These are phyloP conservation scores for Pyrenochaeta sp. DNA, from an alignment of 2,329 filamentous ascomycete species.

Conservation along the genomic window DNA sequence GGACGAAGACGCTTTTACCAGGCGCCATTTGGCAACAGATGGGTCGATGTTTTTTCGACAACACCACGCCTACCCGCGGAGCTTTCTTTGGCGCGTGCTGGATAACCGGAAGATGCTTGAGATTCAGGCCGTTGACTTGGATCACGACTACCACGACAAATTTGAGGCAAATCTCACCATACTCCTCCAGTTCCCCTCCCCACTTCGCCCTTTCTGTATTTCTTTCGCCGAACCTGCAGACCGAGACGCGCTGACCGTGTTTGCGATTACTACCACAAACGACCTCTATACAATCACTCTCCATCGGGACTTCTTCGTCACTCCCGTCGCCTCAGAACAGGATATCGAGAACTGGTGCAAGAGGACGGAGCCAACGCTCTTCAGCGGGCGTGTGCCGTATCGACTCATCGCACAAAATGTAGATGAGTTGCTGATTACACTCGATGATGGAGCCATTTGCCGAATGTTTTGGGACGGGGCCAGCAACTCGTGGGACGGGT, in stretches of 20 bases:
- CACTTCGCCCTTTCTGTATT: slow-evolving; percentile 79
- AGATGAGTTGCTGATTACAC: slow-evolving; percentile 78
- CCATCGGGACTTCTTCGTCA: slow-evolving; percentile 81
- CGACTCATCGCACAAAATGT: slow-evolving; percentile 78
- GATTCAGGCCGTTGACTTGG: slow-evolving; percentile 82
- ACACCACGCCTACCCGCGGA: slow-evolving; percentile 78
- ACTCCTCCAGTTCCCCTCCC: slow-evolving; percentile 77
- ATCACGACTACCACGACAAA: slow-evolving; percentile 68
- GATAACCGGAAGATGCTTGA: slow-evolving; percentile 83
- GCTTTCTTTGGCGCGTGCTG: slow-evolving; percentile 89
- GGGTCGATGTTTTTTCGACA: slow-evolving; percentile 86
- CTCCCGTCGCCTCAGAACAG: slow-evolving; percentile 72
- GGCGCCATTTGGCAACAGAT: slow-evolving; percentile 74
- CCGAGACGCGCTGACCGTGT: slow-evolving; percentile 79
- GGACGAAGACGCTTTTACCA: slow-evolving; percentile 77
- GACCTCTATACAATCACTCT: slow-evolving; percentile 86
- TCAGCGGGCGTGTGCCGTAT: slow-evolving; percentile 82
- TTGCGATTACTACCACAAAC: slow-evolving; percentile 80
- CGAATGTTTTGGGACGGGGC: slow-evolving; percentile 59
- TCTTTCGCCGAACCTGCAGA: slow-evolving; percentile 82
- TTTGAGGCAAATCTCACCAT: slow-evolving; percentile 77
- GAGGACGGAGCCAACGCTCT: slow-evolving; percentile 73
- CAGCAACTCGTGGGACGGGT: slow-evolving; percentile 69
- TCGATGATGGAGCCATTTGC: slow-evolving; percentile 80
- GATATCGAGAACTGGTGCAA: slow-evolving; percentile 81